Percentiles rank a stretch among this genome's conserved stretches.
Conservation (phyloP, 2,329 filamentous ascomycete genomes). For the Claviceps maximensis region DNA sequence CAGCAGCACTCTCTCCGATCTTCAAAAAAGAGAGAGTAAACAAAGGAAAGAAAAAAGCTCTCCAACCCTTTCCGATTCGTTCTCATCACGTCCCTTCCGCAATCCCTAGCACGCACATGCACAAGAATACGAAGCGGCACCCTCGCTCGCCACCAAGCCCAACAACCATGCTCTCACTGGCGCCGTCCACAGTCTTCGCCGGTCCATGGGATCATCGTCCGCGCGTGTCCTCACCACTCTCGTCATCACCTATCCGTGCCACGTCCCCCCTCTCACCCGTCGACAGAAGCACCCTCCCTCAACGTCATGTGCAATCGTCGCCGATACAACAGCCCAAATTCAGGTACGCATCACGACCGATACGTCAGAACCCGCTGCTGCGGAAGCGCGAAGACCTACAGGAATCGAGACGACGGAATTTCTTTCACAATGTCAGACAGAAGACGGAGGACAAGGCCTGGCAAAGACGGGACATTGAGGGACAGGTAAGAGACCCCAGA, state of each 20-base stretch:
- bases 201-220: conserved; percentile 33
- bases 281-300: conserved; percentile 27
- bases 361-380: conserved; percentile 50
- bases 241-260: conserved; percentile 45
- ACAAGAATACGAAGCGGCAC: neutral
- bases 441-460: conserved; percentile 46
- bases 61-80: neutral
- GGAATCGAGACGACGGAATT: conserved; percentile 52
- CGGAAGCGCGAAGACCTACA: conserved; percentile 47
- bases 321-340: conserved; percentile 28
- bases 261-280: conserved; percentile 32
- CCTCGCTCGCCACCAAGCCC: conserved; percentile 1
- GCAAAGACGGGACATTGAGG: conserved; percentile 49
- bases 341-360: conserved; percentile 39
- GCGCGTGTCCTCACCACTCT: conserved; percentile 39
- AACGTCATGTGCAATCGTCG: conserved; percentile 31
- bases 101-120: neutral
- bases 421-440: conserved; percentile 53
- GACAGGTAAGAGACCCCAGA: conserved; percentile 22
- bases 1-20: neutral
- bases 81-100: neutral
- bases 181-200: conserved; percentile 29
- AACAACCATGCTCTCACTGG: conserved; percentile 28
- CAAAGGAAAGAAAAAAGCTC: neutral
- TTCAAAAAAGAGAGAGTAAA: too few relatives aligned